A percentile compares a stretch with the other conserved stretches of the same genome.
These are phyloP conservation scores for Colletotrichum graminicola DNA, from an alignment of 2,329 filamentous ascomycete genomes.

Conservation along the genomic window DNA sequence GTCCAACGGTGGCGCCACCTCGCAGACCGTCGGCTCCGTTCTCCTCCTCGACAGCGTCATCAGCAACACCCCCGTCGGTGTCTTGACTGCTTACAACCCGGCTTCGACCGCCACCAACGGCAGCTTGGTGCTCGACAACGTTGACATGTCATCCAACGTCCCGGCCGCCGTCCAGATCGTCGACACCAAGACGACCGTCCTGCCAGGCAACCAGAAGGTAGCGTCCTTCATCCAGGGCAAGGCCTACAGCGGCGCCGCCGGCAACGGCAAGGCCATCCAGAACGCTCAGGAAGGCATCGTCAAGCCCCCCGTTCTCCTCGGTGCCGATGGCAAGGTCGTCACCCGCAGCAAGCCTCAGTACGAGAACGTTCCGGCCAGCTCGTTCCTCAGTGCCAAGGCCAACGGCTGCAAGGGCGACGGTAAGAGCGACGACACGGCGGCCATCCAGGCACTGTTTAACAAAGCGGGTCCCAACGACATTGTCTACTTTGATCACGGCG, in stretches of 20 bases:
- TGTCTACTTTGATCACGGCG: slow-evolving; percentile 81
- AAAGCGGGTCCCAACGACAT: slow-evolving; percentile 72
- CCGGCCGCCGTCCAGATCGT: slow-evolving; percentile 73
- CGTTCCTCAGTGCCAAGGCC: slow-evolving; percentile 86
- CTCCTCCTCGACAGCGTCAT: slow-evolving; percentile 86
- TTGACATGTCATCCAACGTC: slow-evolving; percentile 80
- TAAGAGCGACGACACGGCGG: slow-evolving; percentile 84
- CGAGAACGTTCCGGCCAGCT: slow-evolving; percentile 71
- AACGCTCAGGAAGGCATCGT: slow-evolving; percentile 64
- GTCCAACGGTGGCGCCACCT: slow-evolving; percentile 70
- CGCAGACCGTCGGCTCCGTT: slow-evolving; percentile 86
- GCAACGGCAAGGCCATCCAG: slow-evolving; percentile 68
- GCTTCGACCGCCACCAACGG: slow-evolving; percentile 77
- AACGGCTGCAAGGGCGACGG: slow-evolving; percentile 91
- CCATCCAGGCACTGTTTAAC: slow-evolving; percentile 84
- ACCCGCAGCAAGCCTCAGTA: slow-evolving; percentile 93
- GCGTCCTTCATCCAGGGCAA: slow-evolving; percentile 84
- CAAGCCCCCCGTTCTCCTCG: slow-evolving; percentile 77
- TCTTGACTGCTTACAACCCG: slow-evolving; percentile 79
- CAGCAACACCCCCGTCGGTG: slow-evolving; percentile 79
- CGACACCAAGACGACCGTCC: slow-evolving; percentile 68
- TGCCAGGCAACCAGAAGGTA: slow-evolving; percentile 78
- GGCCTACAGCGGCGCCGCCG: slow-evolving; percentile 67
- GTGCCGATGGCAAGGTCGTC: slow-evolving; percentile 75
- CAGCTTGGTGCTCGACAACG: slow-evolving; percentile 88